Base-by-base conservation (phyloP, 2,329 filamentous ascomycete species). In the Atkinsonella texensis region DNA sequence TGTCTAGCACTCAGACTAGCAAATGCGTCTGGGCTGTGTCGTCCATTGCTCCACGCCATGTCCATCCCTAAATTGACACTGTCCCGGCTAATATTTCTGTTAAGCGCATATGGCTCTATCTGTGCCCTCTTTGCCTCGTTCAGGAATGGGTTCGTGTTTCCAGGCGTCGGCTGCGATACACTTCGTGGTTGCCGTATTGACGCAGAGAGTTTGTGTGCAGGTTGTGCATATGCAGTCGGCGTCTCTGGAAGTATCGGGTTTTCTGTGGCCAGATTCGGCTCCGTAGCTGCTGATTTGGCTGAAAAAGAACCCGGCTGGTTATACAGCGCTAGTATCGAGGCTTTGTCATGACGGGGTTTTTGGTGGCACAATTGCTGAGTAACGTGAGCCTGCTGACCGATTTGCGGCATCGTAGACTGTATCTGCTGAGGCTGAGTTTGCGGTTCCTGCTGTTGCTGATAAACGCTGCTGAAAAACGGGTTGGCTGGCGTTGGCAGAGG, bases 21-120 rank as follows among this genome's bases (percentile, higher is more conserved):
- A 73, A 89, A 90, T 13, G 86, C 86, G 66, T 90, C 86, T 3
- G 86, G 86, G 59, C 85, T 89, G 62, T 89, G 85, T 42, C 86
- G 73, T 10, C 86, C 86, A 59, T 83, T 84, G 59, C 74, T 74
- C 79, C 79, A 82, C 45, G 78, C 75, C 72, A 82, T 77, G 52
- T 80, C 79, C 65, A 80, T 73, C 41, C 85, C 77, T 57, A 81
- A 74, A 51, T 74, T 79, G 64, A 87, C 79, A 64, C 85, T 89
- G 62, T 89, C 86, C 47, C 85, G 77, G 60, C 84, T 89, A 54
- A 48, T 63, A 54, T 53, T 59, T 49, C 55, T 57, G 54, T 55
- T 56, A 52, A 60, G 60, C 61, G 55, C 60, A 63, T 60, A 75
- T 58, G 61, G 80, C 74, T 33, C 80, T 72, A 60, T 52, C 43